Evolutionary conservation across 2,329 filamentous ascomycete genomes (phyloP), one percentile per base, ranked within the genome.

Genomic region (Myriangium duriaei): DNA sequence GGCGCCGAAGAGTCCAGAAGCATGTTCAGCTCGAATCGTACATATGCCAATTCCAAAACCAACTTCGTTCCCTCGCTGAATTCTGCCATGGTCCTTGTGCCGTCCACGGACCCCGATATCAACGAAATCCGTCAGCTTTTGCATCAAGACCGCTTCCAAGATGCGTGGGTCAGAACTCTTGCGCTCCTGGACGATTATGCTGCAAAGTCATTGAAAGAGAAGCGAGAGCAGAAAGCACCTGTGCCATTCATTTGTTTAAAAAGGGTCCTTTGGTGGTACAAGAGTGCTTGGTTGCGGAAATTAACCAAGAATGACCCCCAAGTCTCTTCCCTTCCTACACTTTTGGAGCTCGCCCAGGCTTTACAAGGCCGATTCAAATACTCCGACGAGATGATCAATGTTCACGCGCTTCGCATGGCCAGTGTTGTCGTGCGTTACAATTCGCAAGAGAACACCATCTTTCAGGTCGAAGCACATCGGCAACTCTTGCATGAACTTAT

Each of bases 401-500:
- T 29, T 5, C 15, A 14, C 11, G 34, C 34, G 4, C 13, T 14
- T 13, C 19, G 18, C 7, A 6, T 10, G 24, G 34, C 34, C 12
- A 36, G 24, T 15, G 18, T 28, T n/a, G 15, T 18, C 15, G n/a
- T 30, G 11, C 11, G 21, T 29, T 11, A 28, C 6, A 15, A 11
- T 29, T 24, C 11, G 10, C 11, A 11, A 4, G 12, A 11, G 11
- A 28, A 28, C n/a, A 15, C 24, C 19, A 24, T 36, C n/a, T 36
- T 36, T 14, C 19, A 14, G 6, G 12, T 24, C 9, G 12, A 9
- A 11, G 18, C 13, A 18, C 12, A 26, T 12, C 21, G 34, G 3
- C 34, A 15, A 7, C 13, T 28, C 9, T 16, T 36, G 19, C 34
- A 36, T 28, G 34, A 36, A 11, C 14, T 36, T 9, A 11, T 36